These are phyloP conservation scores for Nigrograna mackinnonii DNA, from an alignment of 2,329 filamentous ascomycete species.

Conservation along the genomic window DNA sequence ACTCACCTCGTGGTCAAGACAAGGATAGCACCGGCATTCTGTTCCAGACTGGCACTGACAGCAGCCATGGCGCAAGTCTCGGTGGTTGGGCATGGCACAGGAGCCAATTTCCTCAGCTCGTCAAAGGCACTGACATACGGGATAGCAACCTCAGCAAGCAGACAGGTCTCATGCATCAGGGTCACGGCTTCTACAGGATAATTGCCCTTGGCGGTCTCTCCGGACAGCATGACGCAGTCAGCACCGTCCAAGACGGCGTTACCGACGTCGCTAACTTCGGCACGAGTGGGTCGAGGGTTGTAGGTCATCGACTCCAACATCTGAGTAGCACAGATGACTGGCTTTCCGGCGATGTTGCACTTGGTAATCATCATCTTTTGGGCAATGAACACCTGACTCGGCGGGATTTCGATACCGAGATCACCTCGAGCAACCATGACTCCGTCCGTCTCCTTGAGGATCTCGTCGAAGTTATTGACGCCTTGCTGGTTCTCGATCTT, in stretches of 20 bases:
- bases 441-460: slow-evolving; percentile 93
- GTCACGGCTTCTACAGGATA: slow-evolving; percentile 91
- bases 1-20: slow-evolving; percentile 85
- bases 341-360: slow-evolving; percentile 99
- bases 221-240: slow-evolving; percentile 99
- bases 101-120: slow-evolving; percentile 83
- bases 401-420: slow-evolving; percentile 96
- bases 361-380: slow-evolving; percentile 99
- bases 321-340: slow-evolving; percentile 97
- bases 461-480: slow-evolving; percentile 99
- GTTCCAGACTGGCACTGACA: slow-evolving; percentile 91
- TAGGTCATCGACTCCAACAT: slow-evolving; percentile 99
- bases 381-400: slow-evolving; percentile 96
- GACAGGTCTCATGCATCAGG: slow-evolving; percentile 98
- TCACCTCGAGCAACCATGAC: slow-evolving; percentile 99
- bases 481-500: slow-evolving; percentile 99
- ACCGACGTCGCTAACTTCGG: slow-evolving; percentile 97
- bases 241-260: slow-evolving; percentile 97
- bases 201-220: slow-evolving; percentile 96
- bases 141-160: slow-evolving; percentile 96
- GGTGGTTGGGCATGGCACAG: slow-evolving; percentile 81
- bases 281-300: slow-evolving; percentile 96
- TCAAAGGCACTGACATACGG: slow-evolving; percentile 97
- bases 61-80: slow-evolving; percentile 98
- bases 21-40: slow-evolving; percentile 94